A percentile compares a stretch with the other conserved stretches of the same genome.
These are phyloP conservation scores for Aspergillus brunneoviolaceus DNA, from an alignment of 2,329 filamentous ascomycete species.

Conservation along the genomic window DNA sequence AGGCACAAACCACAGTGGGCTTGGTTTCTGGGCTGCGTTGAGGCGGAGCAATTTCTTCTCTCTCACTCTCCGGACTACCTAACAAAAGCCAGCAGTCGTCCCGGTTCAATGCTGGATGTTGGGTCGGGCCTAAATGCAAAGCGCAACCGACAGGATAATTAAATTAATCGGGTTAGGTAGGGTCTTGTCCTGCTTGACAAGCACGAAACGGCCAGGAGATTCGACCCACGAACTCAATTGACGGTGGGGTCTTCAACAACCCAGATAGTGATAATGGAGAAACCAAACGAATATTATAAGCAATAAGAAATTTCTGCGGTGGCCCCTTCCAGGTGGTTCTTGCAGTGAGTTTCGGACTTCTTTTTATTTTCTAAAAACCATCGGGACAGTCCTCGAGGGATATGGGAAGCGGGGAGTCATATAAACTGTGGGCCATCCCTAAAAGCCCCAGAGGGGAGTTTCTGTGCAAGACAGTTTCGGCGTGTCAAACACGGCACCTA, in stretches of 20 bases:
- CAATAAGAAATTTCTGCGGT: background rate
- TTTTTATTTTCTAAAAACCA: constrained; percentile 8
- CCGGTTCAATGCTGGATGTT: background rate
- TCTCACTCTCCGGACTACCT: too few relatives aligned
- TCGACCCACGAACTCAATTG: background rate
- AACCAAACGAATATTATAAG: background rate
- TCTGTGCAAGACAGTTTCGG: constrained; percentile 22
- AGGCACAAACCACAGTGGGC: background rate
- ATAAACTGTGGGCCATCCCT: constrained; percentile 39
- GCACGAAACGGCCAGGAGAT: background rate
- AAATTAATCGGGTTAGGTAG: background rate
- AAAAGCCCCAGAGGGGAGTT: constrained; percentile 19
- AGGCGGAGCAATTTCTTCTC: too few relatives aligned
- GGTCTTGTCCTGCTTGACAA: background rate
- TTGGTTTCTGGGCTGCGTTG: background rate
- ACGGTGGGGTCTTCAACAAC: background rate
- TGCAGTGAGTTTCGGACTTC: constrained; percentile 4
- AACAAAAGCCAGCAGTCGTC: background rate
- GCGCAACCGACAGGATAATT: background rate
- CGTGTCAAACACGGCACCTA: constrained; percentile 38
- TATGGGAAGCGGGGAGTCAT: constrained; percentile 40
- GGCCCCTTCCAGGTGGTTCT: constrained; percentile 5
- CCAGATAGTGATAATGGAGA: background rate
- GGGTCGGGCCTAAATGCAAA: background rate
- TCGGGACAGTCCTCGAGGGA: constrained; percentile 18